Conservation (phyloP, 768 basidiomycete genomes). For the Rhizopogon salebrosus region DNA sequence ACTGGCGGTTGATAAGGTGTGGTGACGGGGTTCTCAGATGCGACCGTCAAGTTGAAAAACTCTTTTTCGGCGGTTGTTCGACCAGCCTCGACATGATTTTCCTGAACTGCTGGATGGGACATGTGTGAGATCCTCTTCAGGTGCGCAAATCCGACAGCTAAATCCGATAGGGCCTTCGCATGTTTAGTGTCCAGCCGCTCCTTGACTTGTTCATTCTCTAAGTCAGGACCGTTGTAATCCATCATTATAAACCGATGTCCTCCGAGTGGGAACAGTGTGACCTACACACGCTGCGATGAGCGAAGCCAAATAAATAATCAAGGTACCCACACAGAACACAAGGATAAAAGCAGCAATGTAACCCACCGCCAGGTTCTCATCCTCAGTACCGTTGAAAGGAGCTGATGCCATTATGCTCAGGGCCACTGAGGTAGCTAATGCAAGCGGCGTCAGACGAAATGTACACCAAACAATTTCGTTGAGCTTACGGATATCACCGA, state of each 20-base stretch:
- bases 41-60: background rate
- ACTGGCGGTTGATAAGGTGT: background rate
- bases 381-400: constrained; percentile 55
- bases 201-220: constrained; percentile 51
- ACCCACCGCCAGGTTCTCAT: constrained; percentile 59
- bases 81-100: background rate
- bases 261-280: constrained; percentile 64
- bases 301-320: background rate
- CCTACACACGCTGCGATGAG: constrained; percentile 24
- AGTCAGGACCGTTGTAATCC: constrained; percentile 64
- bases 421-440: constrained; percentile 57
- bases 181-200: constrained; percentile 38
- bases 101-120: background rate
- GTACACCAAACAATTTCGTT: background rate
- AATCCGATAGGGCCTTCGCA: constrained; percentile 1
- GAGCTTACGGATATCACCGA: constrained; percentile 63
- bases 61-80: background rate
- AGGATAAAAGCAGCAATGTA: constrained; percentile 61
- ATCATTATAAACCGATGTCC: constrained; percentile 47
- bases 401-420: constrained; percentile 55
- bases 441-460: background rate
- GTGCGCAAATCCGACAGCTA: constrained; percentile 10
- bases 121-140: background rate
- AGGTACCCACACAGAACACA: constrained; percentile 46
- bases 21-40: background rate